A percentile compares a stretch with the other conserved stretches of the same genome.
phyloP scores from a whole-genome alignment of 768 basidiomycete genomes.

The Trametes meyenii region DNA sequence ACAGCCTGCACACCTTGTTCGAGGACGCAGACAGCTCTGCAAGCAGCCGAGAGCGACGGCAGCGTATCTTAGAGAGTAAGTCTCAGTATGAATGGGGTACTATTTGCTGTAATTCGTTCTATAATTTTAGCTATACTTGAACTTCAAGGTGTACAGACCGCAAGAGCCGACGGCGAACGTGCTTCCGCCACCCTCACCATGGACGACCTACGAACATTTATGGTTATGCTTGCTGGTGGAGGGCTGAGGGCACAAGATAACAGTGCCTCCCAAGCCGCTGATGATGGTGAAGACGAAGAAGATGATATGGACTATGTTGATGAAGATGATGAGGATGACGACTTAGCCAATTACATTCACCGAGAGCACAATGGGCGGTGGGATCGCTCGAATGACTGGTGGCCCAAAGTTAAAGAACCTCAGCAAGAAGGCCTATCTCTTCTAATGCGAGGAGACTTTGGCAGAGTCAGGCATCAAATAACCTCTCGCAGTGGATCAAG shows the following conservation, averaged over 20 bases:
- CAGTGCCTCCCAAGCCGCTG: slow-evolving; percentile 40
- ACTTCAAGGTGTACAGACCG: background rate
- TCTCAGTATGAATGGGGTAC: background rate
- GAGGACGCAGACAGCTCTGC: too few species aligned
- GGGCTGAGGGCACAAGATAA: slow-evolving; percentile 38
- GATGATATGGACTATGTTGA: slow-evolving; percentile 38
- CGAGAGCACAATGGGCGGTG: slow-evolving; percentile 3
- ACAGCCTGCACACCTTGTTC: background rate
- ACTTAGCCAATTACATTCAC: slow-evolving; percentile 25
- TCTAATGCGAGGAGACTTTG: slow-evolving; percentile 80
- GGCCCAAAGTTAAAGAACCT: slow-evolving; percentile 53
- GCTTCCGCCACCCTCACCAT: slow-evolving; percentile 7
- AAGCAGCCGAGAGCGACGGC: slow-evolving; percentile 10
- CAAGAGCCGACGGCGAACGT: background rate
- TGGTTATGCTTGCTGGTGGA: slow-evolving; percentile 7
- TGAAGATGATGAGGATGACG: slow-evolving; percentile 38
- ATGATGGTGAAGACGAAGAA: slow-evolving; percentile 37
- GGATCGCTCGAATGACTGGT: slow-evolving; percentile 37
- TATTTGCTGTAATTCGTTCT: background rate
- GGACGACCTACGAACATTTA: slow-evolving; percentile 17
- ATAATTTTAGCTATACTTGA: slow-evolving; percentile 10
- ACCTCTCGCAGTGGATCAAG: slow-evolving; percentile 42
- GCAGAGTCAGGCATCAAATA: slow-evolving; percentile 57
- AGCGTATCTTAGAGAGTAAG: slow-evolving; percentile 15
- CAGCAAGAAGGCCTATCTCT: slow-evolving; percentile 65